These are phyloP conservation scores for Gossypium schwendimanii DNA, from an alignment of 441 rosid species.

Conservation along the genomic window DNA sequence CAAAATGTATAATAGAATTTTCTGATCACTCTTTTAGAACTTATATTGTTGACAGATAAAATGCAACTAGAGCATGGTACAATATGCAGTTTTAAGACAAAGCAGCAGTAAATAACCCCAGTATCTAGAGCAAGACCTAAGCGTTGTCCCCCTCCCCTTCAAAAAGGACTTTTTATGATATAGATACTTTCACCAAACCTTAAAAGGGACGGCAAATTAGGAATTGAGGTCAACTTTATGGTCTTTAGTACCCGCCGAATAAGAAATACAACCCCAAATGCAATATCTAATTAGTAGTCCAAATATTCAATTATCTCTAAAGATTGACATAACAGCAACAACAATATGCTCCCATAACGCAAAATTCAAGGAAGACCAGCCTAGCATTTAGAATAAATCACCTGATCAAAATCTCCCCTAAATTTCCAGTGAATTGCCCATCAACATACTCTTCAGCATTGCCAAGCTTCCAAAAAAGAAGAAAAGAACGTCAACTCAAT, in stretches of 20 bases:
- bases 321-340: background rate
- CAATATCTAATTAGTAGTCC: background rate
- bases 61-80: background rate
- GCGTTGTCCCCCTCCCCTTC: background rate
- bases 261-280: background rate
- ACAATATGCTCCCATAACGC: background rate
- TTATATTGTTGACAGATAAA: background rate
- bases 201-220: background rate
- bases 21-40: background rate
- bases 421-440: slow-evolving; percentile 72
- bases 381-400: slow-evolving; percentile 14
- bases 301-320: background rate
- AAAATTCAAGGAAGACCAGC: background rate
- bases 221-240: background rate
- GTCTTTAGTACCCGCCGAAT: background rate
- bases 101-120: background rate
- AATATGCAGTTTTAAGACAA: background rate
- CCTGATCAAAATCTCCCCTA: slow-evolving; percentile 89
- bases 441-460: slow-evolving; percentile 84
- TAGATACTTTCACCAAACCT: background rate
- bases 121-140: background rate
- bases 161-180: background rate
- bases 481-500: background rate
- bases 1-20: background rate
- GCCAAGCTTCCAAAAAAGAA: slow-evolving; percentile 49